A percentile compares a stretch with the other conserved stretches of the same genome.
Evolutionary conservation across 2,329 filamentous ascomycete genomes (phyloP).

Genomic region (Fusarium dlaminii): DNA sequence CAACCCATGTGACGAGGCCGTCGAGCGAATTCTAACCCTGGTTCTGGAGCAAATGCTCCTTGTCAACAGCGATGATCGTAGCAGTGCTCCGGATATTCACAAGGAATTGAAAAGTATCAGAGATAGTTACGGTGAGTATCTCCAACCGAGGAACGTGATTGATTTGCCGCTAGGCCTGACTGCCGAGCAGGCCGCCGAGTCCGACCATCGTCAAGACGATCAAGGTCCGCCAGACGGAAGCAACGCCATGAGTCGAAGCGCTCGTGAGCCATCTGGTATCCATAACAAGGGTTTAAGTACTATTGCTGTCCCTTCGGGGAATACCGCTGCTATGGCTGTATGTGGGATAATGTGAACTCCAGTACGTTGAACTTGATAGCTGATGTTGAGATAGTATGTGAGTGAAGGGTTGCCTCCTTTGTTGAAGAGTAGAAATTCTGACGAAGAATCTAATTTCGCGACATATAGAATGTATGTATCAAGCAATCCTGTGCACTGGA

Average conservation of each 20-base stretch:
- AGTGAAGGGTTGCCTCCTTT: neutral
- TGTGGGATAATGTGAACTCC: neutral
- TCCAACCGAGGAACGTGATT: neutral
- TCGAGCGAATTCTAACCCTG: neutral
- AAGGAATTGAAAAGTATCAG: neutral
- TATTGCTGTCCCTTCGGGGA: neutral
- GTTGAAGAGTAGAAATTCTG: neutral
- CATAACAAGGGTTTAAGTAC: neutral
- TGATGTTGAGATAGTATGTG: neutral
- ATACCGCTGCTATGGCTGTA: neutral
- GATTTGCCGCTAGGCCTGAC: neutral
- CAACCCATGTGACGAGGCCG: neutral
- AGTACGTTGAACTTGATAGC: neutral
- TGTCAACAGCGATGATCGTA: neutral
- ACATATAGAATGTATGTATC: neutral
- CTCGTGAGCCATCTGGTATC: neutral
- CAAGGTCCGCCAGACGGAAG: neutral
- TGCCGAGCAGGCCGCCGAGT: neutral
- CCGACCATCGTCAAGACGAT: neutral
- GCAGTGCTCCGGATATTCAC: neutral
- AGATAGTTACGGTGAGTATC: neutral
- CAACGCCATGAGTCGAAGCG: neutral
- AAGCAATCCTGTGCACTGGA: fast-evolving
- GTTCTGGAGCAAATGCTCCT: neutral
- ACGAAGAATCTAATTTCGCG: neutral